These are phyloP conservation scores for Zygotorulaspora mrakii DNA, from an alignment of 1,139 yeast species.

Conservation along the genomic window DNA sequence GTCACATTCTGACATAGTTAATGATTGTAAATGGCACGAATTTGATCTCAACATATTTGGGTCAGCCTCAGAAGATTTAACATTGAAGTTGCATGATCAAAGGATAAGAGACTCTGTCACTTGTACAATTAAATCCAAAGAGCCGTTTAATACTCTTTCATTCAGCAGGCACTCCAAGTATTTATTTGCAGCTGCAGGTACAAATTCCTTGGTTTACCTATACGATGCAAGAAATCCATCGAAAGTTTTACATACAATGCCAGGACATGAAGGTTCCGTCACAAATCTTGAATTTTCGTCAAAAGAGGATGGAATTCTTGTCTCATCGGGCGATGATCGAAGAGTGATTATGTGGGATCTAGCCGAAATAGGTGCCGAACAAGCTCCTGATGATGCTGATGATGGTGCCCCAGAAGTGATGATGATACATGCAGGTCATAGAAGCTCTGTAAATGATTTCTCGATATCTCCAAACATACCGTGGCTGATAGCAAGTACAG, in stretches of 20 bases:
- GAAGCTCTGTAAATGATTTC: slow-evolving; percentile 69
- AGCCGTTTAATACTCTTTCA: slow-evolving; percentile 55
- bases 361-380: slow-evolving; percentile 70
- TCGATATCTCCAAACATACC: slow-evolving; percentile 63
- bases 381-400: slow-evolving; percentile 70
- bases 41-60: slow-evolving; percentile 53
- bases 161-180: slow-evolving; percentile 60
- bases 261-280: slow-evolving; percentile 72
- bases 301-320: slow-evolving; percentile 65
- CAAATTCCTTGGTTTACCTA: slow-evolving; percentile 60
- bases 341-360: slow-evolving; percentile 74
- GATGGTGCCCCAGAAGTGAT: slow-evolving; percentile 79
- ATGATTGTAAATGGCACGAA: slow-evolving; percentile 70
- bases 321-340: slow-evolving; percentile 69
- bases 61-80: slow-evolving; percentile 68
- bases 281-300: slow-evolving; percentile 71
- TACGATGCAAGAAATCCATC: slow-evolving; percentile 54
- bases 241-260: slow-evolving; percentile 57
- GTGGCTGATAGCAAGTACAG: slow-evolving; percentile 70
- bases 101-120: slow-evolving; percentile 40
- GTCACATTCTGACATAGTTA: slow-evolving; percentile 56
- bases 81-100: slow-evolving; percentile 63
- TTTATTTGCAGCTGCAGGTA: slow-evolving; percentile 63
- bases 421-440: slow-evolving; percentile 88
- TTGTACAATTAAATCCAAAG: slow-evolving; percentile 38